Evolutionary conservation across 345 rosid species (phyloP), one percentile per base, ranked within the genome.

Genomic region (Euphorbia pulcherrima): DNA sequence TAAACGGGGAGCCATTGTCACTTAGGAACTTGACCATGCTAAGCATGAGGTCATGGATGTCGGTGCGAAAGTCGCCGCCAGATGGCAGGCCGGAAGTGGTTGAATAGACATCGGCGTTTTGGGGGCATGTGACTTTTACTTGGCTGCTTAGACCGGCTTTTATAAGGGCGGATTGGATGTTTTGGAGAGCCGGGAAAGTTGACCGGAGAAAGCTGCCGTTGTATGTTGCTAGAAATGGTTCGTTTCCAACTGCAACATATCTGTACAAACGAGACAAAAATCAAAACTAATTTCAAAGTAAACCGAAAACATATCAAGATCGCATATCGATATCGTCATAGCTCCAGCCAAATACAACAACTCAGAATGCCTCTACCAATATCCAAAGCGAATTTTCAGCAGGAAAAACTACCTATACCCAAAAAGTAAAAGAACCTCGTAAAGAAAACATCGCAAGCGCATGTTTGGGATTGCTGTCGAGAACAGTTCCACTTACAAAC

Each of bases 231-330:
- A 95, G 84, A 70, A 95, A 88, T 23, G 97, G 97, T 62, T 95
- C 99, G 51, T 92, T 95, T 18, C 90, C 99, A 63, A 95, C 92
- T 0, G 97, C 97, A 50, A 92, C 97, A 29, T 78, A 74, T 83
- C 97, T 92, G 67, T 30, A 33, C 58, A 67, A 64, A 72, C 33
- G 30, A 53, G 58, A 20, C 37, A 17, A 52, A 35, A 12, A 53
- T 13, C 57, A 65, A 16, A 23, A 5, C 1, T 41, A 7, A 8
- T 24, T 41, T 17, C 52, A 26, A 8, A 28, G 46, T 24, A 64
- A 14, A 64, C 18, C 24, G 30, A 47, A 29, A 16, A 12, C 2
- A 24, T n/a, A 27, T 6, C 17, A 64, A 47, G 48, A 64, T 0
- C 27, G 10, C 18, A 30, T 58, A 18, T 3, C n/a, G 5, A 30